Evolutionary conservation across 1,139 yeast species (phyloP).

Genomic region (Candida sp.): DNA sequence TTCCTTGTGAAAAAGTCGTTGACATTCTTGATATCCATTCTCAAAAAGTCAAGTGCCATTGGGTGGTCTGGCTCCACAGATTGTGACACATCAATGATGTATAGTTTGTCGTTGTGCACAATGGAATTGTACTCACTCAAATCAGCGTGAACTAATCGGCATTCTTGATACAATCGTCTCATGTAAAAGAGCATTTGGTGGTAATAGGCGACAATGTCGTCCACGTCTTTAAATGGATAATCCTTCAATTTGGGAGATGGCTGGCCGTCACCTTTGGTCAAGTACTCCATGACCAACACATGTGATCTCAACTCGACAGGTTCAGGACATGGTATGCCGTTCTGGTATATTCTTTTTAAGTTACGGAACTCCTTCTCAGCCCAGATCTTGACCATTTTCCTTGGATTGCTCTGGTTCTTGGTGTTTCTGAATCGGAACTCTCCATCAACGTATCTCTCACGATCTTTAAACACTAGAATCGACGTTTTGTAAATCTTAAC

Average conservation of each 20-base stretch:
- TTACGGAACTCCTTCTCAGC: conserved; percentile 98
- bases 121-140: conserved; percentile 93
- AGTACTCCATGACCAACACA: conserved; percentile 93
- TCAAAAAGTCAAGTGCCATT: conserved; percentile 88
- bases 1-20: conserved; percentile 81
- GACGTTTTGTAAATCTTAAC: conserved; percentile 97
- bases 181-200: conserved; percentile 83
- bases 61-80: conserved; percentile 99
- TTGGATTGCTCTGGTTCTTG: conserved; percentile 87
- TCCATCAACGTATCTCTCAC: conserved; percentile 96
- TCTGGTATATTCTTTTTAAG: conserved; percentile 74
- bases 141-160: conserved; percentile 96
- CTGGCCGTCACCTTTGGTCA: conserved; percentile 77
- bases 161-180: conserved; percentile 85
- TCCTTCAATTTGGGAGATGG: conserved; percentile 91
- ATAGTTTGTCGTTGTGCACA: conserved; percentile 79
- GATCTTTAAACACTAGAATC: conserved; percentile 91
- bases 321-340: conserved; percentile 91
- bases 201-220: conserved; percentile 71
- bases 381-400: conserved; percentile 98
- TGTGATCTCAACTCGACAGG: conserved; percentile 90
- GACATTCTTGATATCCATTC: conserved; percentile 98
- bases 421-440: conserved; percentile 90
- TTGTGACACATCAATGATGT: conserved; percentile 96
- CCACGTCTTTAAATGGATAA: conserved; percentile 67